These are phyloP conservation scores for Botrytis porri DNA, from an alignment of 2,329 filamentous ascomycete genomes.

Conservation along the genomic window DNA sequence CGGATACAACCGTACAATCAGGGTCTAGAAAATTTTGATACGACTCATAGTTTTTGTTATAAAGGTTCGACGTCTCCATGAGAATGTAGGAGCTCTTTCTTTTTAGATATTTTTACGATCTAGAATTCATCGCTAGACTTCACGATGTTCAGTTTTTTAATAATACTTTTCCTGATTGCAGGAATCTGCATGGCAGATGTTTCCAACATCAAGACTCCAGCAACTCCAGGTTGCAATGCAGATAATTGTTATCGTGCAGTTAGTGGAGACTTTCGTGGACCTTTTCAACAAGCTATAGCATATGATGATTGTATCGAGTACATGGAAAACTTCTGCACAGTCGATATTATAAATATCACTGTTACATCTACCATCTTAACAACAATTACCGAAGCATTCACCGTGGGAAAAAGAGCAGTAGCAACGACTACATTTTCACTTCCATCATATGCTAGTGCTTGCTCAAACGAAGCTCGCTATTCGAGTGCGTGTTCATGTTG, in stretches of 20 bases:
- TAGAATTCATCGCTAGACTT: neutral
- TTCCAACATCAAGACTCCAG: neutral
- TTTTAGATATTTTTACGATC: neutral
- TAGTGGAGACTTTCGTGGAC: slow-evolving; percentile 16
- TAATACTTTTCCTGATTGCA: neutral
- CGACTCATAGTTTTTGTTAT: neutral
- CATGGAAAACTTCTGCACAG: neutral
- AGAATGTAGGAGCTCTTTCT: neutral
- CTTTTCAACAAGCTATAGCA: slow-evolving; percentile 11
- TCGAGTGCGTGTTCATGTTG: slow-evolving; percentile 22
- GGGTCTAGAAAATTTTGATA: neutral
- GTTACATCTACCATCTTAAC: slow-evolving; percentile 14
- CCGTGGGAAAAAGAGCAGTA: slow-evolving; percentile 7
- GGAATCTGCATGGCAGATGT: neutral
- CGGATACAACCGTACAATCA: neutral
- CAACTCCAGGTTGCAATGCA: slow-evolving; percentile 5
- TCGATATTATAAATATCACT: slow-evolving; percentile 9
- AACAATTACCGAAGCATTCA: slow-evolving; percentile 14
- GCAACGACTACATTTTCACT: slow-evolving; percentile 10
- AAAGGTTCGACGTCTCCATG: neutral
- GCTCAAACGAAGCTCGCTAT: slow-evolving; percentile 14
- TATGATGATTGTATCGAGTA: slow-evolving; percentile 15
- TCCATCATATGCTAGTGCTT: slow-evolving; percentile 19
- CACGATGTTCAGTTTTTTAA: neutral
- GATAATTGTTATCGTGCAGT: slow-evolving; percentile 21